Evolutionary conservation across 2,329 filamentous ascomycete species (phyloP).

Genomic region (Botrytis aclada): DNA sequence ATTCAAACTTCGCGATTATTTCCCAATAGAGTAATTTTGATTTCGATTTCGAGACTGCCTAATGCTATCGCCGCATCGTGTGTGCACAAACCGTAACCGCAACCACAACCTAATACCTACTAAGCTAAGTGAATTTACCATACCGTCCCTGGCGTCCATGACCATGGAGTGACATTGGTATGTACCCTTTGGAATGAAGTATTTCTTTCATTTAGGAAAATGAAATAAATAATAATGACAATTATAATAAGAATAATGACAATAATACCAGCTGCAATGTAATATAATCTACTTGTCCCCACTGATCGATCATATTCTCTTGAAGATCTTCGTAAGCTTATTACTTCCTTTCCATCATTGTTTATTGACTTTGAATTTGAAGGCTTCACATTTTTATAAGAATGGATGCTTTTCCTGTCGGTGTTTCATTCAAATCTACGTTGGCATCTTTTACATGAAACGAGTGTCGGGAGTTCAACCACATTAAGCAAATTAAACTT

Average conservation of each 20-base stretch:
- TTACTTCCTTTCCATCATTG: background rate
- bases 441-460: constrained; percentile 2
- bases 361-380: background rate
- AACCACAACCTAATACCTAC: background rate
- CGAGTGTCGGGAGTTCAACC: background rate
- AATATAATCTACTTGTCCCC: constrained; percentile 5
- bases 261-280: background rate
- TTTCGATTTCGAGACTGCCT: constrained; percentile 1
- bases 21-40: constrained; percentile 2
- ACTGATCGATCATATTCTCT: background rate
- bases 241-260: background rate
- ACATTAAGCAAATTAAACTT: background rate
- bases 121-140: background rate
- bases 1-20: constrained; percentile 19
- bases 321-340: background rate
- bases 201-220: background rate
- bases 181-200: background rate
- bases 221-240: background rate
- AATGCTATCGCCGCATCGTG: constrained; percentile 6
- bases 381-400: constrained; percentile 5
- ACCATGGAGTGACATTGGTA: background rate
- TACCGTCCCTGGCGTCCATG: background rate
- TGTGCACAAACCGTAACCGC: constrained; percentile 3
- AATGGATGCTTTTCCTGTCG: constrained; percentile 12
- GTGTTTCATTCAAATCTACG: background rate